Evolutionary conservation across 2,329 filamentous ascomycete genomes (phyloP).

Genomic region (Ilyonectria sp.): DNA sequence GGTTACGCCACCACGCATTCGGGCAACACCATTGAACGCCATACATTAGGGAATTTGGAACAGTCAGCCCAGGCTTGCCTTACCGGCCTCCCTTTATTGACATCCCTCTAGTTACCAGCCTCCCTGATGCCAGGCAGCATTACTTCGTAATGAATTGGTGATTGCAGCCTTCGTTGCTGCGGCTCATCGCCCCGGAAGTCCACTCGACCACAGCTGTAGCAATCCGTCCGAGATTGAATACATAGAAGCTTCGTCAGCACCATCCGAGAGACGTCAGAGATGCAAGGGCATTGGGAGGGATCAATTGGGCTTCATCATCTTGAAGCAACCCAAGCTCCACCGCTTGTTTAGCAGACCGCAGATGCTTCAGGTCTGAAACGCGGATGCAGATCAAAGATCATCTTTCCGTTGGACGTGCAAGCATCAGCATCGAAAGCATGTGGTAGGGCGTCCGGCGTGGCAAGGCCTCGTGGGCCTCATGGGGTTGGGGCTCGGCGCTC

Average conservation of each 20-base stretch:
- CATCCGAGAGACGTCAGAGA: slow-evolving; percentile 37
- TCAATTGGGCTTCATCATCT: slow-evolving; percentile 37
- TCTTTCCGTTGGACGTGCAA: slow-evolving; percentile 34
- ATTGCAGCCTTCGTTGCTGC: slow-evolving; percentile 33
- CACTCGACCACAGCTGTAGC: slow-evolving; percentile 34
- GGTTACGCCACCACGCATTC: slow-evolving; percentile 22
- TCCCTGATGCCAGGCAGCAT: slow-evolving; percentile 14
- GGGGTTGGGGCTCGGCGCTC: slow-evolving; percentile 4
- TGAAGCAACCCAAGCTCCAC: slow-evolving; percentile 36
- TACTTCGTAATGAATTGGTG: neutral
- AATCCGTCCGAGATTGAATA: slow-evolving; percentile 32
- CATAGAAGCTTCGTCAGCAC: slow-evolving; percentile 45
- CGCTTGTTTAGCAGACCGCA: slow-evolving; percentile 33
- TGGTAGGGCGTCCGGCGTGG: slow-evolving; percentile 24
- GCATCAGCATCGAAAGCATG: slow-evolving; percentile 19
- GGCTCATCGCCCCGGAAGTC: slow-evolving; percentile 37
- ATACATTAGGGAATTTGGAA: slow-evolving; percentile 13
- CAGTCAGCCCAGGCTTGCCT: neutral
- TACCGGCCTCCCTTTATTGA: neutral
- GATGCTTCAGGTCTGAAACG: slow-evolving; percentile 46
- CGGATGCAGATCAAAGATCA: slow-evolving; percentile 44
- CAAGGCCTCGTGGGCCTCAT: slow-evolving; percentile 37
- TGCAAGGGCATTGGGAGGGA: slow-evolving; percentile 38
- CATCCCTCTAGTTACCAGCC: slow-evolving; percentile 13
- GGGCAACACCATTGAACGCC: slow-evolving; percentile 9